These are phyloP conservation scores for Candida nanaspora DNA, from an alignment of 805 yeast species.

Conservation along the genomic window DNA sequence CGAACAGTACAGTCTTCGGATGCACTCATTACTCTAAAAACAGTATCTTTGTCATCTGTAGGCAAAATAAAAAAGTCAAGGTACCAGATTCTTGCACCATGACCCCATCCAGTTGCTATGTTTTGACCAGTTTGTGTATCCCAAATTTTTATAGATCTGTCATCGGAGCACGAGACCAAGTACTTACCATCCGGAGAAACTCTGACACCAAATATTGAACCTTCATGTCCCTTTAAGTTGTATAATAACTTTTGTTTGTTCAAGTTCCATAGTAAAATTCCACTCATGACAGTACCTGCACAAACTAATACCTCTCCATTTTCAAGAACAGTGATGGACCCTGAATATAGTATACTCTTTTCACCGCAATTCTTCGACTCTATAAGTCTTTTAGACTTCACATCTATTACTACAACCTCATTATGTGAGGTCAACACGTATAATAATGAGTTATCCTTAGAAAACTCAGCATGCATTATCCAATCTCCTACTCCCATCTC, in stretches of 20 bases:
- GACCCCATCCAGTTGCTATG: slow-evolving; percentile 91
- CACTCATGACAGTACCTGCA: slow-evolving; percentile 92
- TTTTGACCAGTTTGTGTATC: slow-evolving; percentile 48
- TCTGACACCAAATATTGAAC: slow-evolving; percentile 80
- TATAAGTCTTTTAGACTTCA: slow-evolving; percentile 17
- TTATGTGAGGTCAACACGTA: slow-evolving; percentile 78
- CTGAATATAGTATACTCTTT: slow-evolving; percentile 83
- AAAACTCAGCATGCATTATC: slow-evolving; percentile 60
- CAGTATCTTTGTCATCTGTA: slow-evolving; percentile 3
- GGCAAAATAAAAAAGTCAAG: slow-evolving; percentile 45
- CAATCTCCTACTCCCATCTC: slow-evolving; percentile 68
- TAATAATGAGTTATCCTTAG: slow-evolving; percentile 27
- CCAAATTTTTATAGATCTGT: slow-evolving; percentile 80
- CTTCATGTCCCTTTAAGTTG: slow-evolving; percentile 71
- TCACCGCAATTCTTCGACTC: slow-evolving; percentile 46
- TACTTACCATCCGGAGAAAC: slow-evolving; percentile 47
- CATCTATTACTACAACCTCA: slow-evolving; percentile 37
- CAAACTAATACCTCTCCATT: slow-evolving; percentile 43
- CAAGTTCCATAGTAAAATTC: slow-evolving; percentile 74
- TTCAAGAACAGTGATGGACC: slow-evolving; percentile 50
- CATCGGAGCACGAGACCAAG: slow-evolving; percentile 86
- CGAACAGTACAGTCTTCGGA: slow-evolving; percentile 87
- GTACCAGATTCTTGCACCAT: slow-evolving; percentile 89
- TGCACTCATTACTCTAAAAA: slow-evolving; percentile 45
- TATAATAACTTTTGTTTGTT: slow-evolving; percentile 35